Percentiles rank a stretch among this genome's conserved stretches.
Conservation (phyloP, 345 rosid genomes). For the Sapria himalayana region DNA sequence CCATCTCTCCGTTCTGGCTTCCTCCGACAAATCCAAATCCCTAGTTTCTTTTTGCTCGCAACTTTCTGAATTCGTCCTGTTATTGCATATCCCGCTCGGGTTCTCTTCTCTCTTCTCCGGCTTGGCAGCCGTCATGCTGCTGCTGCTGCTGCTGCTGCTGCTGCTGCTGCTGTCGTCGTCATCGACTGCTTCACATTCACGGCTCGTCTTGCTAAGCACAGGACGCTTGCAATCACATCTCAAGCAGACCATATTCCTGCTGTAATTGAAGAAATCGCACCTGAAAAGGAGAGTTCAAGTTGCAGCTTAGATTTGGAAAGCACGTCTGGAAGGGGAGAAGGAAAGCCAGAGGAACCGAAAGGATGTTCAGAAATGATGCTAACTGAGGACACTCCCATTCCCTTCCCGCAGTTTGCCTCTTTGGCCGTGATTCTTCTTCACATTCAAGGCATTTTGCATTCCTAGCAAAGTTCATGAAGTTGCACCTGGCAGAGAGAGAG, state of each 20-base stretch:
- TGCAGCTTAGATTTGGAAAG: too few species aligned
- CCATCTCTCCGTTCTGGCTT: slow-evolving; percentile 98
- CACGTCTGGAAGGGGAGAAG: too few species aligned
- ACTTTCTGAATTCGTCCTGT: slow-evolving; percentile 72
- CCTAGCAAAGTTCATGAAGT: slow-evolving; percentile 79
- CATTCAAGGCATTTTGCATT: slow-evolving; percentile 80
- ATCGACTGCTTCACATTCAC: too few species aligned
- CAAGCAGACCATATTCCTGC: slow-evolving; percentile 61
- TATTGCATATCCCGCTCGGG: slow-evolving; percentile 72
- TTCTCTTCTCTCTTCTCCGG: slow-evolving; percentile 74
- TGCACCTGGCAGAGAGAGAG: slow-evolving; percentile 43
- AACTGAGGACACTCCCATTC: slow-evolving; percentile 99
- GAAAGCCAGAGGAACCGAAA: slow-evolving; percentile 2
- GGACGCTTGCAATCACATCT: slow-evolving; percentile 90
- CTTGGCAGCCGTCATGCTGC: slow-evolving; percentile 39
- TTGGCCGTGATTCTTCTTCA: slow-evolving; percentile 66
- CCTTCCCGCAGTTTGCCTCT: slow-evolving; percentile 61
- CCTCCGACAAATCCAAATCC: slow-evolving; percentile 94
- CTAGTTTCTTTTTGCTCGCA: slow-evolving; percentile 70
- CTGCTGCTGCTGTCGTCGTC: too few species aligned
- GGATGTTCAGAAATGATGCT: slow-evolving; percentile 16
- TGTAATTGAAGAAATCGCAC: slow-evolving; percentile 66
- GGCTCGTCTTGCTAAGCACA: too few species aligned
- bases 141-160: too few species aligned
- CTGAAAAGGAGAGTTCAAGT: slow-evolving; percentile 30